Evolutionary conservation across 2,329 filamentous ascomycete species (phyloP), one percentile per base, ranked within the genome.

Genomic region (Colletotrichum simmondsii): DNA sequence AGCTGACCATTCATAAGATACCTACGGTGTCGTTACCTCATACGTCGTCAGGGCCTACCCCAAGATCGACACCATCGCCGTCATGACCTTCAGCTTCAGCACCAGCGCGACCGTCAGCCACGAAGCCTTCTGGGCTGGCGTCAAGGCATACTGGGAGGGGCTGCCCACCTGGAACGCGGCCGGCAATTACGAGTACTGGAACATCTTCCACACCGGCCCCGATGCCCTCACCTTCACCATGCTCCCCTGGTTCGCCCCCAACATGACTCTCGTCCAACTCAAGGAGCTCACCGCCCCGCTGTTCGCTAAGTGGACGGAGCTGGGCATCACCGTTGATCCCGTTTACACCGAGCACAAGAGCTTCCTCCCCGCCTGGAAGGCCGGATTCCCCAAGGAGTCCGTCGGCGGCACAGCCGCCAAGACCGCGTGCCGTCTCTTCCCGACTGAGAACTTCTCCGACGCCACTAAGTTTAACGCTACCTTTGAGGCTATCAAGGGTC

Each of bases 11-110:
- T 87, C 91, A 73, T 69, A 81, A 0, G 90, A 92, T 24, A 91
- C 85, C 24, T 92, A 87, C 75, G 90, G 84, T 2, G 83, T 92
- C 1, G 88, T 92, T 1, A 79, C 85, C 6, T 89, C 87, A 1
- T 83, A 91, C 78, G 91, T 88, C 0, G 81, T 87, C 52, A 88
- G 87, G 74, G 84, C 85, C 1, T 83, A 90, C 76, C 79, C 82
- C 1, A 84, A 87, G 68, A 77, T 78, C 2, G 54, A 57, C 19
- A 78, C 80, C 0, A 82, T 86, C 4, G 81, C 83, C 1, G 87
- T 84, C 2, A 82, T 85, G 1, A 84, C 81, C 5, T 77, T 90
- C 5, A 80, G 78, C 0, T 87, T 89, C 66, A 24, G 78, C 35
- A 56, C 59, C 28, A 60, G 67, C 24, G 60, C 35, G 5, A 64